phyloP scores from a whole-genome alignment of 78 protist genomes.

The Dictyostelium brefeldianum region DNA sequence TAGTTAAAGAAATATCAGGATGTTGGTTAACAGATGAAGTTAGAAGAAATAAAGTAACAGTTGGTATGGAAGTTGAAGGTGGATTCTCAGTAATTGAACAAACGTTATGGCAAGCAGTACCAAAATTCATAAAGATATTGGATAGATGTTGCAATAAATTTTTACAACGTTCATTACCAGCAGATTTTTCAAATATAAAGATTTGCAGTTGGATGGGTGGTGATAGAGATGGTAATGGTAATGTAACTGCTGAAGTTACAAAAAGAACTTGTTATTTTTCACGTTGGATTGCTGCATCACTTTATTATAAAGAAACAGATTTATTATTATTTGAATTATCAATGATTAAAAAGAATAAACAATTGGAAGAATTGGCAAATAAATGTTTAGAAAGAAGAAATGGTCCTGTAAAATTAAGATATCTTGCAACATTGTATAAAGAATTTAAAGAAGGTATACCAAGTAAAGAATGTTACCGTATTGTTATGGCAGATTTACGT shows the following conservation, averaged over 20 bases:
- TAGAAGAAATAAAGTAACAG: conserved; percentile 77
- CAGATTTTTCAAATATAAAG: conserved; percentile 34
- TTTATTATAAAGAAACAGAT: conserved; percentile 79
- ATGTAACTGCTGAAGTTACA: conserved; percentile 83
- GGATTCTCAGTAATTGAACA: conserved; percentile 77
- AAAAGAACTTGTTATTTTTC: conserved; percentile 29
- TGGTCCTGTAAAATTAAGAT: neutral
- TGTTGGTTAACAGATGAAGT: conserved; percentile 81
- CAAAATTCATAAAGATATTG: conserved; percentile 49
- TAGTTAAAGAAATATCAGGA: conserved; percentile 35
- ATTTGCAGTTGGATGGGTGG: conserved; percentile 91
- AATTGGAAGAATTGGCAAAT: conserved; percentile 24
- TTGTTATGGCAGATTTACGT: conserved; percentile 62
- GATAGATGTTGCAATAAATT: conserved; percentile 23
- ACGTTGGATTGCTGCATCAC: conserved; percentile 68
- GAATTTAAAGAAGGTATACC: conserved; percentile 84
- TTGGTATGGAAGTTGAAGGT: conserved; percentile 87
- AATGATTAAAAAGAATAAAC: conserved; percentile 41
- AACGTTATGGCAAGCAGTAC: conserved; percentile 84
- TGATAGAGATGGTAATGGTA: conserved; percentile 93
- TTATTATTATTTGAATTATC: conserved; percentile 82
- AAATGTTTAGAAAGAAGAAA: conserved; percentile 23
- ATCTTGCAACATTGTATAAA: conserved; percentile 49
- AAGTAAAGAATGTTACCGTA: conserved; percentile 85
- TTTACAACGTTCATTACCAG: conserved; percentile 62